Percentiles rank a stretch among this genome's conserved stretches.
Evolutionary conservation across 192 early-diverging fungal species (phyloP).

Genomic region (Gamsiella multidivaricata): DNA sequence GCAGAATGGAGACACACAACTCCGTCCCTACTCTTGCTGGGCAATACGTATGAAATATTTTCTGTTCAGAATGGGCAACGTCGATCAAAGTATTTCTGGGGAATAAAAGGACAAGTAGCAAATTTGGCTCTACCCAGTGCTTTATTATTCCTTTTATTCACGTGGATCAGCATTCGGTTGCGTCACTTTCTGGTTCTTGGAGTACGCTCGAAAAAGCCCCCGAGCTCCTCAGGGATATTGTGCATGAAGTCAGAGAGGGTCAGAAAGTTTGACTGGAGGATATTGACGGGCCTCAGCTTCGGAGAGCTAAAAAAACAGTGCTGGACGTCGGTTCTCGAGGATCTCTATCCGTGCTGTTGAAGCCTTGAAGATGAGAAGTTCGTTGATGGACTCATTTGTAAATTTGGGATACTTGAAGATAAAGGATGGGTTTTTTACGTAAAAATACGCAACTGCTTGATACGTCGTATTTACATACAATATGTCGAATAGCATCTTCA

Average conservation of each 20-base stretch:
- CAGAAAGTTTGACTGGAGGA: constrained; percentile 5
- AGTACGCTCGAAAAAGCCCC: constrained; percentile 5
- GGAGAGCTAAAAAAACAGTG: neutral
- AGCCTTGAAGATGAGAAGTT: constrained; percentile 2
- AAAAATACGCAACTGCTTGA: constrained; percentile 1
- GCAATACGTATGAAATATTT: no score
- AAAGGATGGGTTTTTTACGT: neutral
- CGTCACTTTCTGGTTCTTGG: constrained; percentile 15
- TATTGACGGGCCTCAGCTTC: neutral
- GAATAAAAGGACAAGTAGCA: neutral
- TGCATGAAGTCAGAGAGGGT: constrained; percentile 1
- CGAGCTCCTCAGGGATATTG: neutral
- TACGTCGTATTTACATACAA: no score
- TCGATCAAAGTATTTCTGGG: no score
- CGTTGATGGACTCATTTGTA: neutral
- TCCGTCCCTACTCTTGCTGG: no score
- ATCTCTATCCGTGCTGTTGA: neutral
- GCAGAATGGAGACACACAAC: no score
- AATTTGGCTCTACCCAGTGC: neutral
- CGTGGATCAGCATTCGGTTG: no score
- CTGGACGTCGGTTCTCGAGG: neutral
- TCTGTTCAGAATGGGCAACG: no score
- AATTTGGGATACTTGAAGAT: neutral
- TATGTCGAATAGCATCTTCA: no score
- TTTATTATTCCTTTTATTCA: constrained; percentile 6